Conservation (phyloP, 2,329 filamentous ascomycete species). For the Paracamarosporium sp. region DNA sequence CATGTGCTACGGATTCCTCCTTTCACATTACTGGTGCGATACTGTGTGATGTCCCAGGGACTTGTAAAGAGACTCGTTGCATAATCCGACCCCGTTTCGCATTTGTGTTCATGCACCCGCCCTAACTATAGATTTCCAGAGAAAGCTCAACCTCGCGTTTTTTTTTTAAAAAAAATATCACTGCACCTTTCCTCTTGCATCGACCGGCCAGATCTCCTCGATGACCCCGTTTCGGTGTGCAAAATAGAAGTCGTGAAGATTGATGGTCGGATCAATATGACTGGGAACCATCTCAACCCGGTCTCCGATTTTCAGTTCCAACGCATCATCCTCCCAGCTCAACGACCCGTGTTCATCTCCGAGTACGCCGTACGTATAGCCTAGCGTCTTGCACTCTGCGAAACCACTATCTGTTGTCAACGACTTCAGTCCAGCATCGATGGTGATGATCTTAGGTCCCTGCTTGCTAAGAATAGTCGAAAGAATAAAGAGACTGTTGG, state of each 20-base stretch:
- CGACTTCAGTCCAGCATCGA: constrained; percentile 59
- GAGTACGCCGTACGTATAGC: constrained; percentile 54
- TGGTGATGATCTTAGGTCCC: constrained; percentile 53
- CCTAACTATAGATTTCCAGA: not conserved
- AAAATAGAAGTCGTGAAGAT: constrained; percentile 60
- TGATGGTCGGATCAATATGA: constrained; percentile 63
- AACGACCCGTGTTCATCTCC: constrained; percentile 60
- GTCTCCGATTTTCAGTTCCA: constrained; percentile 52
- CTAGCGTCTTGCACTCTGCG: constrained; percentile 53
- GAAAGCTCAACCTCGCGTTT: not conserved
- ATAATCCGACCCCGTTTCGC: too few species aligned
- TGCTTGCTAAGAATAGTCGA: constrained; percentile 59
- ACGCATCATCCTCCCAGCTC: constrained; percentile 49
- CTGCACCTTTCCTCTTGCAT: constrained; percentile 60
- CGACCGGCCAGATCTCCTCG: constrained; percentile 61
- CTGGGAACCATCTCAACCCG: constrained; percentile 61
- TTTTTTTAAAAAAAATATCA: constrained; percentile 34
- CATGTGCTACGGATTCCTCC: too few species aligned
- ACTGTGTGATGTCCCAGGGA: too few species aligned
- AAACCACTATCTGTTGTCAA: constrained; percentile 61
- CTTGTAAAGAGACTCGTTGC: too few species aligned
- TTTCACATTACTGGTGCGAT: too few species aligned
- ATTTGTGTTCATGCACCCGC: too few species aligned
- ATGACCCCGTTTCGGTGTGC: constrained; percentile 56
- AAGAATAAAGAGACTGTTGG: constrained; percentile 57